Percentiles rank a stretch among this genome's conserved stretches.
Evolutionary conservation across 768 basidiomycete species (phyloP).

Genomic region (Trametes maxima): DNA sequence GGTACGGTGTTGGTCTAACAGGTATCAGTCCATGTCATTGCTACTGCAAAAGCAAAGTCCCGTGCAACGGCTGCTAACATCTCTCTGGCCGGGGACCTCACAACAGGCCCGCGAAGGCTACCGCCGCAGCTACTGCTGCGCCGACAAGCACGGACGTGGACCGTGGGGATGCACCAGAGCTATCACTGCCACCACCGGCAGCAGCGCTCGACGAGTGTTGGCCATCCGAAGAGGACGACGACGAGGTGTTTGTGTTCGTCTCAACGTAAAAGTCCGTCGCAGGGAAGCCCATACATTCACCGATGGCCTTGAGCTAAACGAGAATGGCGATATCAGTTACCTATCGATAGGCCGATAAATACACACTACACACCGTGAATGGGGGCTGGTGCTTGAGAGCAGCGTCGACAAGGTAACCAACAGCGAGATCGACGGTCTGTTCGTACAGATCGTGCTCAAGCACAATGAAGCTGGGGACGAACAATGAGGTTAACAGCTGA

Average conservation of each 20-base stretch:
- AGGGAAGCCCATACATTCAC: constrained; percentile 69
- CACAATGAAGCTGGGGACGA: constrained; percentile 70
- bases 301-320: constrained; percentile 69
- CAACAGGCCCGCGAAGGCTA: constrained; percentile 7
- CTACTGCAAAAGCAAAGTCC: neutral
- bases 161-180: constrained; percentile 1
- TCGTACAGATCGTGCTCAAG: constrained; percentile 85
- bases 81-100: neutral
- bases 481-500: neutral
- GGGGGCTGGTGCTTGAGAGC: constrained; percentile 67
- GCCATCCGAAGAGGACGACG: constrained; percentile 7
- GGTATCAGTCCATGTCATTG: neutral
- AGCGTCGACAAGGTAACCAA: constrained; percentile 81
- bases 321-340: neutral
- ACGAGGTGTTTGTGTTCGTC: constrained; percentile 53
- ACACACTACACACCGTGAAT: constrained; percentile 53
- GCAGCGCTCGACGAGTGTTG: constrained; percentile 6
- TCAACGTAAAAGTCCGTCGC: constrained; percentile 79
- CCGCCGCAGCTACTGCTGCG: constrained; percentile 4
- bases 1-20: neutral
- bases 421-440: constrained; percentile 87
- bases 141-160: constrained; percentile 6
- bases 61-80: neutral
- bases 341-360: neutral
- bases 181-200: neutral